Percentiles rank a stretch among this genome's conserved stretches.
Evolutionary conservation across 306 rosid species (phyloP).

Genomic region (Dryas octopetala): DNA sequence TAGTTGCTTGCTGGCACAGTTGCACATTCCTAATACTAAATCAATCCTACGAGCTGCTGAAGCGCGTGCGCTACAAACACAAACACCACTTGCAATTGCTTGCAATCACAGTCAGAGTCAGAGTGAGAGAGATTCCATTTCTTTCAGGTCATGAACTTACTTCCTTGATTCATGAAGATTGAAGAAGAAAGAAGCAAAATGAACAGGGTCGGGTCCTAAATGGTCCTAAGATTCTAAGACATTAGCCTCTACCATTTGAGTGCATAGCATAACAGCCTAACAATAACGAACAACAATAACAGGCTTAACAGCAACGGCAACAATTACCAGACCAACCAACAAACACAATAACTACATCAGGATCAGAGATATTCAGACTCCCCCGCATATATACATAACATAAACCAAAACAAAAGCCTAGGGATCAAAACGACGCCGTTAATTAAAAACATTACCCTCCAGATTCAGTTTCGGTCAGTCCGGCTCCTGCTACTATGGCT

Average conservation of each 20-base stretch:
- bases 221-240: no score
- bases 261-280: no score
- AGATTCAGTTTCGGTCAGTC: constrained; percentile 44
- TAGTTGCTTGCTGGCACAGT: background rate
- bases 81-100: background rate
- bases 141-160: no score
- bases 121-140: no score
- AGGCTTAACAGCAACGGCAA: no score
- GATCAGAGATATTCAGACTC: constrained; percentile 7
- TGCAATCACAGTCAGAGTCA: background rate
- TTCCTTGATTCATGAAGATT: no score
- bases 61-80: constrained; percentile 24
- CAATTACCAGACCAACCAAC: background rate
- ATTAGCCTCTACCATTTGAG: no score
- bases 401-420: background rate
- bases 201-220: no score
- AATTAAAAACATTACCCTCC: background rate
- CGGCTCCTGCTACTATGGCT: constrained; percentile 39
- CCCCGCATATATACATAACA: constrained; percentile 49
- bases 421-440: constrained; percentile 6
- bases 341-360: constrained; percentile 4
- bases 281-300: no score
- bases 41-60: background rate
- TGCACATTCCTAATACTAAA: background rate
- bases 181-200: background rate